phyloP scores from a whole-genome alignment of 768 basidiomycete species.

The Lactarius indigo region DNA sequence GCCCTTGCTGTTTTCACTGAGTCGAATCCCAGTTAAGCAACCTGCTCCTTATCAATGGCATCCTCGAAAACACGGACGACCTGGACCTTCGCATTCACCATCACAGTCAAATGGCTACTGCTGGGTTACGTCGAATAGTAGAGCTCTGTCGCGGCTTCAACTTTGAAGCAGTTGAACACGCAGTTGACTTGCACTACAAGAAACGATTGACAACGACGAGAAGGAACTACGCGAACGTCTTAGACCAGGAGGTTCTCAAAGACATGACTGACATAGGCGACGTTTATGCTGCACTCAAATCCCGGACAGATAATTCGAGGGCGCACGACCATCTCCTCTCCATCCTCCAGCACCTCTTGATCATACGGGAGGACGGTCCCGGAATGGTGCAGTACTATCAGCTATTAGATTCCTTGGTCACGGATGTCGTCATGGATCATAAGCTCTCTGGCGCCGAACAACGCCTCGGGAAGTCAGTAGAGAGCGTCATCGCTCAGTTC shows the following conservation, averaged over 20 bases:
- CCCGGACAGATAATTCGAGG: slow-evolving; percentile 72
- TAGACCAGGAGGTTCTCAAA: slow-evolving; percentile 71
- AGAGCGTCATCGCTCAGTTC: slow-evolving; percentile 82
- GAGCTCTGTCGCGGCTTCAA: slow-evolving; percentile 64
- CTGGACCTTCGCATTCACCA: slow-evolving; percentile 83
- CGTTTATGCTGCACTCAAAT: slow-evolving; percentile 76
- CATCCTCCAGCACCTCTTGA: slow-evolving; percentile 90
- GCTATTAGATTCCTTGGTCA: slow-evolving; percentile 83
- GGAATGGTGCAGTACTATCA: slow-evolving; percentile 85
- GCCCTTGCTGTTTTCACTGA: not conserved
- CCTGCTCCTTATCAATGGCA: slow-evolving; percentile 64
- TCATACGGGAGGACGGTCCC: slow-evolving; percentile 86
- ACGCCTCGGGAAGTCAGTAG: slow-evolving; percentile 85
- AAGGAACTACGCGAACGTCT: slow-evolving; percentile 64
- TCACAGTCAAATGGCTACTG: slow-evolving; percentile 85
- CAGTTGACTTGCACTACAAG: slow-evolving; percentile 59
- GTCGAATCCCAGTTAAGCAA: slow-evolving; percentile 53
- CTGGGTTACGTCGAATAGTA: slow-evolving; percentile 74
- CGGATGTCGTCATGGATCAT: slow-evolving; percentile 90
- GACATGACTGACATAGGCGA: slow-evolving; percentile 81
- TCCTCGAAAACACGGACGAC: slow-evolving; percentile 66
- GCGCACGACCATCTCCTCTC: slow-evolving; percentile 85
- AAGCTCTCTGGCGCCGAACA: slow-evolving; percentile 81
- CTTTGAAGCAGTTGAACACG: slow-evolving; percentile 58
- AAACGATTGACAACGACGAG: slow-evolving; percentile 71